Conservation (phyloP, 2,329 filamentous ascomycete species). For the Aspergillus sp. region DNA sequence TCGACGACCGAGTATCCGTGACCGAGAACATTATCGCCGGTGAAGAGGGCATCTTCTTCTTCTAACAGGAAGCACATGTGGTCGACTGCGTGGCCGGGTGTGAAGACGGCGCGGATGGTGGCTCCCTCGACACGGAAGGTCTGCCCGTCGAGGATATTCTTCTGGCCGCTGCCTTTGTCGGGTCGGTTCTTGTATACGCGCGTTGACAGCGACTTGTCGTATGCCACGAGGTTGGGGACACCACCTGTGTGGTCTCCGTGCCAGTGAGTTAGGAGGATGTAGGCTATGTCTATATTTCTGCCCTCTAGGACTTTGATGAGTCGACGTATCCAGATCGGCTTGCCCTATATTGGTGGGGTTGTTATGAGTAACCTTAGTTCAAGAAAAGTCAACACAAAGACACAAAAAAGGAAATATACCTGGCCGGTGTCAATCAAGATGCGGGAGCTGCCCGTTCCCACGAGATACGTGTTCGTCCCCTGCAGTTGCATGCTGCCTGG, state of each 20-base stretch:
- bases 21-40: slow-evolving; percentile 78
- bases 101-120: slow-evolving; percentile 48
- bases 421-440: slow-evolving; percentile 40
- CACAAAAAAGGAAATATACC: neutral
- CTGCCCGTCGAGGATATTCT: slow-evolving; percentile 43
- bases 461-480: slow-evolving; percentile 46
- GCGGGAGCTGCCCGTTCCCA: slow-evolving; percentile 36
- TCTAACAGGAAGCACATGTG: slow-evolving; percentile 75
- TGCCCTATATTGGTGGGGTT: neutral
- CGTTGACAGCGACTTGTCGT: slow-evolving; percentile 30
- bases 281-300: slow-evolving; percentile 37
- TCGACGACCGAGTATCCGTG: slow-evolving; percentile 52
- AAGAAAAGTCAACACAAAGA: neutral
- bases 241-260: slow-evolving; percentile 52
- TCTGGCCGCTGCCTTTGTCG: slow-evolving; percentile 28
- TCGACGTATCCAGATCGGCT: slow-evolving; percentile 6
- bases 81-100: slow-evolving; percentile 73
- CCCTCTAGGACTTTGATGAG: slow-evolving; percentile 5
- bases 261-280: slow-evolving; percentile 52
- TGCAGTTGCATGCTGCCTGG: slow-evolving; percentile 46
- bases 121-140: slow-evolving; percentile 46
- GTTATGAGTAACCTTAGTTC: neutral
- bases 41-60: slow-evolving; percentile 77
- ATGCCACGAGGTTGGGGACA: slow-evolving; percentile 43
- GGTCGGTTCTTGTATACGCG: slow-evolving; percentile 48